Conservation (phyloP, 768 basidiomycete genomes). For the Termitomyces sp. region DNA sequence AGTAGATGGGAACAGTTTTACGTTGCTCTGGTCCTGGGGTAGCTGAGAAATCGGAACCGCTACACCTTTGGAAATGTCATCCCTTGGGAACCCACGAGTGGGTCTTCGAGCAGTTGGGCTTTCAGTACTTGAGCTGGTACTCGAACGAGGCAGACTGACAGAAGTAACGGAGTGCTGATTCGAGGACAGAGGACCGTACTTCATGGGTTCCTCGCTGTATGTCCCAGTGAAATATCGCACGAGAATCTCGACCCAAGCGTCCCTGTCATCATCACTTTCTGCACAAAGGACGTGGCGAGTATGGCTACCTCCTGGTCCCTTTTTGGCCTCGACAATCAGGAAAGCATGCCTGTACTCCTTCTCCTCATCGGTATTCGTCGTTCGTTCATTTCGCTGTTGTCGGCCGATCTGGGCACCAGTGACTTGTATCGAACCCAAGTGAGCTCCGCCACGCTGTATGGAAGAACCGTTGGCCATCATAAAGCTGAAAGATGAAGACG, state of each 20-base stretch:
- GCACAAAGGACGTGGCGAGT: conserved; percentile 93
- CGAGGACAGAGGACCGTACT: conserved; percentile 27
- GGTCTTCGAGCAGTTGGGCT: conserved; percentile 26
- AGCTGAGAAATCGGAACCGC: conserved; percentile 55
- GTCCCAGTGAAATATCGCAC: conserved; percentile 80
- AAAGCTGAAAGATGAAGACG: conserved; percentile 3
- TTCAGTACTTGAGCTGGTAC: conserved; percentile 39
- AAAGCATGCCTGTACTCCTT: conserved; percentile 97
- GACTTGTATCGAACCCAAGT: conserved; percentile 85
- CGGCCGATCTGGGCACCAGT: conserved; percentile 96
- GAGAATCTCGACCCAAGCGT: conserved; percentile 91
- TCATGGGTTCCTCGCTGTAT: conserved; percentile 67
- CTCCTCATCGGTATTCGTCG: conserved; percentile 65
- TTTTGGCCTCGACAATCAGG: conserved; percentile 88
- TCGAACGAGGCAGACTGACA: conserved; percentile 47
- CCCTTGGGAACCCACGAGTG: conserved; percentile 45
- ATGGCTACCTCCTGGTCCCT: conserved; percentile 59
- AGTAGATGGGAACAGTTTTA: conserved; percentile 53
- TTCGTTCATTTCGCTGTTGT: conserved; percentile 65
- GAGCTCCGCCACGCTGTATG: conserved; percentile 79
- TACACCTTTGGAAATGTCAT: conserved; percentile 47
- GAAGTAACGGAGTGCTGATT: conserved; percentile 13
- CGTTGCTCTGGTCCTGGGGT: conserved; percentile 45
- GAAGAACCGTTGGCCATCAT: conserved; percentile 9
- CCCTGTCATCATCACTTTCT: conserved; percentile 89